Evolutionary conservation across 306 rosid genomes (phyloP), one percentile per base, ranked within the genome.

Genomic region (Vigna nakashimae): DNA sequence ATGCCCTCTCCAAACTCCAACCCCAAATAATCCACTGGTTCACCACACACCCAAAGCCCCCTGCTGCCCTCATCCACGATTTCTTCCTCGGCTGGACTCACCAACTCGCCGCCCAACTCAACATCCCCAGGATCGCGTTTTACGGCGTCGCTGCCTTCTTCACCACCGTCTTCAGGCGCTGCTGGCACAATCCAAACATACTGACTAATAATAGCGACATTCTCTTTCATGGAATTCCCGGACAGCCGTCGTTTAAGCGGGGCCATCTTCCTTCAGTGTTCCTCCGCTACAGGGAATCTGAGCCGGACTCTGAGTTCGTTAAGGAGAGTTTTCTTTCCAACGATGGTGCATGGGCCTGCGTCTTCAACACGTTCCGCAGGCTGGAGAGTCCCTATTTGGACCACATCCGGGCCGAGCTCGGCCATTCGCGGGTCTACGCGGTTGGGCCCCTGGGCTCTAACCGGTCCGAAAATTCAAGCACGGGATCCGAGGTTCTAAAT

Each of bases 401-500:
- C 17, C 38, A 56, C 4, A 2, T 80, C 7, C 30, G 22, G 4
- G 66, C 40, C 15, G 20, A 56, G 11, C 43, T 20, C 7, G 43
- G 59, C 8, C 4, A 14, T 1, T 9, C 3, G 5, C 22, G 83
- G 8, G 74, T 87, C 15, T 89, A 78, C 15, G 83, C 67, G 0
- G 86, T 92, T 6, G 91, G 93, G 4, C 96, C 97, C 3, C 34
- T 89, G 45, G 79, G 58, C 30, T 77, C 79, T 60, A 11, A 14
- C 50, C 26, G 74, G 74, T 2, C 7, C 2, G 69, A 52, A 2
- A 17, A 34, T 3, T 9, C 26, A 4, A 75, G 46, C 1, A 32
- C 17, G 5, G 65, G 6, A 2, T 66, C 78, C 1, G 65, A 80
- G 0, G 76, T 85, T 1, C n/a, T 80, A 5, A 4, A 3, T 7